A percentile compares a stretch with the other conserved stretches of the same genome.
Evolutionary conservation across 495 filamentous ascomycete species (phyloP).

Genomic region (Wilcoxina mikolae): DNA sequence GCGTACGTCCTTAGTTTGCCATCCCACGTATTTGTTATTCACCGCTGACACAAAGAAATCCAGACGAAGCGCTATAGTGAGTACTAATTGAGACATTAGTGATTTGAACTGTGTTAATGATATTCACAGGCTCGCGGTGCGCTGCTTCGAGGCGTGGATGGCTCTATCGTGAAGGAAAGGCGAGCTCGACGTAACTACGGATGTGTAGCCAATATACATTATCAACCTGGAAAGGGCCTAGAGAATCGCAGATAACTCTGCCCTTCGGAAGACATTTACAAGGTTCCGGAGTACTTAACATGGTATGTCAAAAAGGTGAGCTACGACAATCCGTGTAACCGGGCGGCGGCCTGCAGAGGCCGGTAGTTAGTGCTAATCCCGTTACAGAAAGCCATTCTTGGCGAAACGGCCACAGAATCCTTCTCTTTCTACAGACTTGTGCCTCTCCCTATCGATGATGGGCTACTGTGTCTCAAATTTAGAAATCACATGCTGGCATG

Average conservation of each 20-base stretch:
- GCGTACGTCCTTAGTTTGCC: constrained; percentile 33
- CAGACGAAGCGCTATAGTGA: constrained; percentile 28
- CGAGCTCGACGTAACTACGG: not conserved
- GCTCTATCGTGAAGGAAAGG: constrained; percentile 16
- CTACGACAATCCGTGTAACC: not conserved
- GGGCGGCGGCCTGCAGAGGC: not conserved
- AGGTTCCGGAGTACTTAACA: not conserved
- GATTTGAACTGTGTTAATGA: constrained; percentile 15
- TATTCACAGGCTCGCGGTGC: constrained; percentile 18
- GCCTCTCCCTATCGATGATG: not conserved
- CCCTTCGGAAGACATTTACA: not conserved
- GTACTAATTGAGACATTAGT: not conserved
- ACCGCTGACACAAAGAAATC: constrained; percentile 14
- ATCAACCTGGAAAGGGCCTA: too few species aligned
- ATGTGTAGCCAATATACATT: not conserved
- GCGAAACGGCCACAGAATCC: not conserved
- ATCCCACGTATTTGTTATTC: not conserved
- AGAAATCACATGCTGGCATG: not conserved
- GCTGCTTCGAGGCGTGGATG: constrained; percentile 17
- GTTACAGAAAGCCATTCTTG: not conserved
- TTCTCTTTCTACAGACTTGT: not conserved
- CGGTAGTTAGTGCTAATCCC: too few species aligned
- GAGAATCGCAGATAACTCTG: not conserved
- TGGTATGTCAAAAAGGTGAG: not conserved
- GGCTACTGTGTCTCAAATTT: not conserved